Percentiles rank a stretch among this genome's conserved stretches.
phyloP scores from a whole-genome alignment of 805 yeast species.

The Candida silvicultrix region DNA sequence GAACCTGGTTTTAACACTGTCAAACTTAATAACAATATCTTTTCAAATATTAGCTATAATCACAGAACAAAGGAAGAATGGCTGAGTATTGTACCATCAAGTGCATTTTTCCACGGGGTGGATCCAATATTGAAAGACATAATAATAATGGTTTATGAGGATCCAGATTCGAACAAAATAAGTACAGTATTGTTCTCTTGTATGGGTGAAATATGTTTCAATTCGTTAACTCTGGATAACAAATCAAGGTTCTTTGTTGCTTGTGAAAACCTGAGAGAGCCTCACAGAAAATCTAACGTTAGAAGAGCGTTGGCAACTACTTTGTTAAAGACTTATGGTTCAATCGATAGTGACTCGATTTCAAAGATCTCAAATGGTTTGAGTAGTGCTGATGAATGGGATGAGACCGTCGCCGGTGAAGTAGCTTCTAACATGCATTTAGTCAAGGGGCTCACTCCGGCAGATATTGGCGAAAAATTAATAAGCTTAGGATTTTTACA shows the following conservation, averaged over 20 bases:
- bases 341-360: conserved; percentile 30
- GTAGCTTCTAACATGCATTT: conserved; percentile 62
- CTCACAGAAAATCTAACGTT: conserved; percentile 48
- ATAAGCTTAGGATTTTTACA: conserved; percentile 54
- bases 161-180: conserved; percentile 37
- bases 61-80: conserved; percentile 26
- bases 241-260: conserved; percentile 76
- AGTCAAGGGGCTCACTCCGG: conserved; percentile 46
- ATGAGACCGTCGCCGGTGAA: conserved; percentile 81
- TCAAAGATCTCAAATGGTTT: conserved; percentile 9
- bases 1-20: conserved; percentile 19
- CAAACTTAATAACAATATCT: conserved; percentile 16
- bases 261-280: conserved; percentile 53
- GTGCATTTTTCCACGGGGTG: conserved; percentile 46
- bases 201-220: conserved; percentile 60
- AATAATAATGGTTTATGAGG: conserved; percentile 44
- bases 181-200: conserved; percentile 51
- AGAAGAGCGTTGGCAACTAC: conserved; percentile 75
- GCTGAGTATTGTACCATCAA: conserved; percentile 36
- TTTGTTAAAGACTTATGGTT: conserved; percentile 58
- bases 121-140: conserved; percentile 41
- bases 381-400: conserved; percentile 39
- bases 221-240: conserved; percentile 48
- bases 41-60: conserved; percentile 10
- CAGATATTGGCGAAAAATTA: conserved; percentile 49